Conservation (phyloP, 2,329 filamentous ascomycete species). For the Penicillium griseofulvum region DNA sequence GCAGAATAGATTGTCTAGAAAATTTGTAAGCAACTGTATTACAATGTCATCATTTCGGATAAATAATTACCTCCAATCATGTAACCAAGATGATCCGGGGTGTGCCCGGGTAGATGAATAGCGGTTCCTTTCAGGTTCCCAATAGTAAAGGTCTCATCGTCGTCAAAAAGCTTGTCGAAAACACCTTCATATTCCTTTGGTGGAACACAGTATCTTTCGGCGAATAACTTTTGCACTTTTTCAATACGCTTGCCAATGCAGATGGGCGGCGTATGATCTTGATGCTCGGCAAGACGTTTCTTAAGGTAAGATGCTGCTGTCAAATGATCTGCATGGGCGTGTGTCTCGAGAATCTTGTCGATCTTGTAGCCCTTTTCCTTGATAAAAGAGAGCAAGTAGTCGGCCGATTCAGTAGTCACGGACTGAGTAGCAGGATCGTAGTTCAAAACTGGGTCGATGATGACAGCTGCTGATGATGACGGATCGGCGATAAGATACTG, state of each 20-base stretch:
- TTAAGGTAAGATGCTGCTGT: constrained; percentile 61
- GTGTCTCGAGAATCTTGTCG: constrained; percentile 59
- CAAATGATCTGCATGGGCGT: constrained; percentile 53
- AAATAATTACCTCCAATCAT: constrained; percentile 46
- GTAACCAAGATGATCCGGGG: constrained; percentile 63
- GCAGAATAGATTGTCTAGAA: constrained; percentile 50
- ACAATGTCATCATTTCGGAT: no score
- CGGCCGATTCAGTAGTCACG: constrained; percentile 54
- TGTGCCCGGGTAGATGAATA: constrained; percentile 62
- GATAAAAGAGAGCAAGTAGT: constrained; percentile 50
- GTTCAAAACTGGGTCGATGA: constrained; percentile 64
- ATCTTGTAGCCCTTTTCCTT: constrained; percentile 49
- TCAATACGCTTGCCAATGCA: constrained; percentile 59
- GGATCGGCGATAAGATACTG: constrained; percentile 62
- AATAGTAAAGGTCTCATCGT: constrained; percentile 56
- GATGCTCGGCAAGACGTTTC: constrained; percentile 36
- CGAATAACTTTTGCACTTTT: constrained; percentile 55
- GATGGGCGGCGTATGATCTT: constrained; percentile 46
- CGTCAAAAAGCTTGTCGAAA: constrained; percentile 56
- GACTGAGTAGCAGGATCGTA: constrained; percentile 48
- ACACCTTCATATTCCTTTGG: constrained; percentile 45
- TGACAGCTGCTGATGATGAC: constrained; percentile 47
- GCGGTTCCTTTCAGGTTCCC: constrained; percentile 50
- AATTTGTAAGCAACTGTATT: background rate
- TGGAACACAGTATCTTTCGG: constrained; percentile 49